Percentiles rank a stretch among this genome's conserved stretches.
phyloP scores from a whole-genome alignment of 2,329 filamentous ascomycete species.

The Diplocarpon rosae region DNA sequence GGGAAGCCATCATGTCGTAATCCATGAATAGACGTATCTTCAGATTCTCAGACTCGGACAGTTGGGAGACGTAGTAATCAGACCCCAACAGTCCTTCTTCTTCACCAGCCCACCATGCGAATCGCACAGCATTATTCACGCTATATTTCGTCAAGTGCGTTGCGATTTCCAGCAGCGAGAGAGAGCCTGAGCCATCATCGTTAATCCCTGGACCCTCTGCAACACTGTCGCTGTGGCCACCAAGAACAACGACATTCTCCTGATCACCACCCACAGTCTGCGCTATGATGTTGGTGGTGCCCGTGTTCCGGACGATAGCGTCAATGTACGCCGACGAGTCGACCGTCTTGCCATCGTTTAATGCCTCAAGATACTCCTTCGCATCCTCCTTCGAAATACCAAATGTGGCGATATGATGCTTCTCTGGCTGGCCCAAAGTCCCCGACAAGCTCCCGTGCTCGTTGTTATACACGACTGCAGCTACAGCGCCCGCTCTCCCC shows the following conservation, averaged over 20 bases:
- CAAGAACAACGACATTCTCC: slow-evolving; percentile 55
- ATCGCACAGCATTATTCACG: slow-evolving; percentile 55
- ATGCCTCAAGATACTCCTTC: slow-evolving; percentile 39
- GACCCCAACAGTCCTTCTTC: slow-evolving; percentile 56
- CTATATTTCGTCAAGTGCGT: slow-evolving; percentile 44
- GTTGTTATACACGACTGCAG: slow-evolving; percentile 54
- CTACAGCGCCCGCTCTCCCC: slow-evolving; percentile 57
- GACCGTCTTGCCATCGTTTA: slow-evolving; percentile 40
- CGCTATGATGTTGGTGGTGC: slow-evolving; percentile 45
- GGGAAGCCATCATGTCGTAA: slow-evolving; percentile 59
- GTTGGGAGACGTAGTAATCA: slow-evolving; percentile 46
- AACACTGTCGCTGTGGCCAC: slow-evolving; percentile 54
- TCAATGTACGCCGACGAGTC: slow-evolving; percentile 49
- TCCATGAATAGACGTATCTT: slow-evolving; percentile 58
- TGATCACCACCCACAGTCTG: slow-evolving; percentile 49
- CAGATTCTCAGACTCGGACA: slow-evolving; percentile 45
- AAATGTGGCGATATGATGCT: slow-evolving; percentile 55
- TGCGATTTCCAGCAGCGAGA: slow-evolving; percentile 50
- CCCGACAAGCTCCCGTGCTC: slow-evolving; percentile 47
- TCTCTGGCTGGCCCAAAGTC: slow-evolving; percentile 52
- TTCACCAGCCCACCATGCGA: slow-evolving; percentile 58
- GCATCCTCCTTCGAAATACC: slow-evolving; percentile 52
- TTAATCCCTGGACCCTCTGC: slow-evolving; percentile 43
- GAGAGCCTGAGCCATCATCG: slow-evolving; percentile 30
- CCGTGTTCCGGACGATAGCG: slow-evolving; percentile 36